Percentiles rank a stretch among this genome's conserved stretches.
Conservation (phyloP, 176 grass and related monocot genomes). For the Eleusine coracana region DNA sequence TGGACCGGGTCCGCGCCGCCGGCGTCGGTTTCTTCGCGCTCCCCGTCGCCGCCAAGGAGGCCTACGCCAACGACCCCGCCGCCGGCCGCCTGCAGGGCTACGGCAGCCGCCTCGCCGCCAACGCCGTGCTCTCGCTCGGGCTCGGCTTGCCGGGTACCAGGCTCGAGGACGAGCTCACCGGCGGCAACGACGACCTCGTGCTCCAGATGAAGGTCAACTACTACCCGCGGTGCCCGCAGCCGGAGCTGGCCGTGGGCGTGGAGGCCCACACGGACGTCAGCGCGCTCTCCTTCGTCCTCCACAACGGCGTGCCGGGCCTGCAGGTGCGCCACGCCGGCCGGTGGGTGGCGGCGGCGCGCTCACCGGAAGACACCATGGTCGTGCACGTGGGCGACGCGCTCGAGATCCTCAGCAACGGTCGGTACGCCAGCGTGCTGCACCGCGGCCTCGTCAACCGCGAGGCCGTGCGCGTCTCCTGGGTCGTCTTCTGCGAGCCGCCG, state of each 20-base stretch:
- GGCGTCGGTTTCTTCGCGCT: constrained; percentile 71
- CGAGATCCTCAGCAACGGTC: constrained; percentile 82
- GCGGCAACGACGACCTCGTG: background rate
- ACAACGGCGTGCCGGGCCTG: constrained; percentile 86
- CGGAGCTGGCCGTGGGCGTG: constrained; percentile 82
- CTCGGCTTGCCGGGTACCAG: constrained; percentile 32
- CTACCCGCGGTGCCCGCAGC: constrained; percentile 88
- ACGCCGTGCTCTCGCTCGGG: constrained; percentile 65
- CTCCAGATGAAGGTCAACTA: constrained; percentile 97
- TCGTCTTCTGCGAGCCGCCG: constrained; percentile 90
- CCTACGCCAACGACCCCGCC: constrained; percentile 76
- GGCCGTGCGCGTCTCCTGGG: constrained; percentile 86
- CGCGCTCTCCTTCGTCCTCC: constrained; percentile 85
- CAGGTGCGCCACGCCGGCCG: constrained; percentile 54
- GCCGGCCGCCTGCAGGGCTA: constrained; percentile 66
- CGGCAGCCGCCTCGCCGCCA: constrained; percentile 63
- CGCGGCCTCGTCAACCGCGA: constrained; percentile 87
- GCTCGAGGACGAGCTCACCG: constrained; percentile 48
- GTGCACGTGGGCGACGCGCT: constrained; percentile 85
- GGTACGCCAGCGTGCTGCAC: constrained; percentile 89
- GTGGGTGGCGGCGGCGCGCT: constrained; percentile 66
- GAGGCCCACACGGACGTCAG: constrained; percentile 93
- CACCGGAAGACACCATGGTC: constrained; percentile 56
- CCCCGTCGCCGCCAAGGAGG: constrained; percentile 66
- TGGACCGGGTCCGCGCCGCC: constrained; percentile 52